Evolutionary conservation across 164 flowering plant genomes (phyloP), one percentile per base, ranked within the genome.

Genomic region (Warburgia ugandensis): DNA sequence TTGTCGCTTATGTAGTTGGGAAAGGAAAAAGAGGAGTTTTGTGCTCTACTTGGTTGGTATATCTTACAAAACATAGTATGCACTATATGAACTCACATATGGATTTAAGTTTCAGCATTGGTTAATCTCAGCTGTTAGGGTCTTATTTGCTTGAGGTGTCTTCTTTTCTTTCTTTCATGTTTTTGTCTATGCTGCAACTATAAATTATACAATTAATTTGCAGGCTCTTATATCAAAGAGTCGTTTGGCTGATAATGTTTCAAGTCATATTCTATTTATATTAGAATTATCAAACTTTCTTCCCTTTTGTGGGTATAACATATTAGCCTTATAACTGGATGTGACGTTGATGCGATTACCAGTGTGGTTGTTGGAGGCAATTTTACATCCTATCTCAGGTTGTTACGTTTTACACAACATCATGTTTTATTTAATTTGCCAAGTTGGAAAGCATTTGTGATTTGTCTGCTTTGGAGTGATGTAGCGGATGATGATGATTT

Each of bases 1-100:
- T 54, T 17, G 21, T 61, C 54, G 33, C 38, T 63, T 33, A 30
- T 29, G 61, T 76, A 88, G 95, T 91, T 77, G 35, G 78, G 71
- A 20, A 51, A 30, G 46, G 55, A 36, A 64, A 72, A 68, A 12
- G 67, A 74, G 37, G 76, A 79, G 59, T 73, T 86, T 17, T 50
- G 55, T 21, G 75, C 81, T 60, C 63, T 92, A 49, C 96, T 92
- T 68, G 81, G 92, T 61, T 66, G 80, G 5, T 84, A 63, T 67
- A 60, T 88, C 58, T 56, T 91, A 63, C 84, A 87, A 63, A 62
- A 70, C 54, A 74, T 76, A 95, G 97, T 91, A 38, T 26, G 62
- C 4, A 48, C 39, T 49, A 29, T 30, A 59, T 47, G 20, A 27
- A 13, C n/a, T 55, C 19, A 31, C 26, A 6, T 20, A 14, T 37